Percentiles rank a stretch among this genome's conserved stretches.
These are phyloP conservation scores for Linaria vulgaris DNA, from an alignment of 257 asterid species.

Conservation along the genomic window DNA sequence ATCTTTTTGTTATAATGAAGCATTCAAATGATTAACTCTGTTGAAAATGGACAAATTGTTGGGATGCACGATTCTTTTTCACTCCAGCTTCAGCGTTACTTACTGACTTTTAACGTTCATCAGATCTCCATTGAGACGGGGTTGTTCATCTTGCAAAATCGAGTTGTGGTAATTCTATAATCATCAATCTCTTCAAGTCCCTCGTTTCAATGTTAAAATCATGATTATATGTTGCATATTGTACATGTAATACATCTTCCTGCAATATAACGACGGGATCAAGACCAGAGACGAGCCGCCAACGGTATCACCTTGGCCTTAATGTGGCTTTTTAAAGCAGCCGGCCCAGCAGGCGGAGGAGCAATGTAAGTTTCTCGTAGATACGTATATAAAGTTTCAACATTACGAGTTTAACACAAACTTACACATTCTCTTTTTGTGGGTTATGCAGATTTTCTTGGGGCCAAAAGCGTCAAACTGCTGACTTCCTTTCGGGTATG, in stretches of 20 bases:
- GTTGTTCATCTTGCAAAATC: conserved; percentile 43
- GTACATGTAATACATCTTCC: not conserved
- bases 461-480: conserved; percentile 42
- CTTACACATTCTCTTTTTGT: not conserved
- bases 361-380: not conserved
- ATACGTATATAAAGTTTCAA: too few species aligned
- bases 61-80: too few species aligned
- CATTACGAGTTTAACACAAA: too few species aligned
- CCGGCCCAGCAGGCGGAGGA: conserved; percentile 21
- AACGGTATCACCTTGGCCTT: conserved; percentile 11
- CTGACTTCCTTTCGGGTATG: conserved; percentile 63
- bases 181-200: not conserved
- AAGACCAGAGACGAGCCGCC: conserved; percentile 20
- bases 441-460: conserved; percentile 3
- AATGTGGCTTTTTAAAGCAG: conserved; percentile 11
- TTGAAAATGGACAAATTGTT: too few species aligned
- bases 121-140: conserved; percentile 49
- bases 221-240: not conserved
- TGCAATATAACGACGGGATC: conserved; percentile 5
- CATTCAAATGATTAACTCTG: too few species aligned
- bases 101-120: not conserved
- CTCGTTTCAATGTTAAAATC: too few species aligned
- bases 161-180: conserved; percentile 39
- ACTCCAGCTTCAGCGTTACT: not conserved
- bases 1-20: too few species aligned